Evolutionary conservation across 352 stramenopile species (phyloP).

Genomic region (Pythium diclinum): DNA sequence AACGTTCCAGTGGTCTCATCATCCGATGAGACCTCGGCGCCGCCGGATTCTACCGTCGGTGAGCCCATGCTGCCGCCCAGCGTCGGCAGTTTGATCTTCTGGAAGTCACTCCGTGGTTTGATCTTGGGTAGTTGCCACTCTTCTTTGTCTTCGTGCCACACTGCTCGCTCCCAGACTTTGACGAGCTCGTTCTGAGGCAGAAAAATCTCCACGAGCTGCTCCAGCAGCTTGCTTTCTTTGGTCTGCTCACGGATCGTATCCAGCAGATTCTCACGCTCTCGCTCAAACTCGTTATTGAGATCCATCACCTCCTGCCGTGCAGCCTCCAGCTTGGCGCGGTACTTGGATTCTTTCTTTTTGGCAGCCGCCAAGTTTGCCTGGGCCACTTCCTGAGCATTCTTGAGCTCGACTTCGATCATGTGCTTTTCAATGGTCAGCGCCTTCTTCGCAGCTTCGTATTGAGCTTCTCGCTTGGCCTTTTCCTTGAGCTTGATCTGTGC

Average conservation of each 20-base stretch:
- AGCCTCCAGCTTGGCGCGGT: slow-evolving; percentile 64
- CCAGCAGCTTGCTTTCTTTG: slow-evolving; percentile 82
- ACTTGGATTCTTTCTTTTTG: slow-evolving; percentile 68
- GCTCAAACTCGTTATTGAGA: slow-evolving; percentile 80
- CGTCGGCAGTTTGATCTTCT: slow-evolving; percentile 70
- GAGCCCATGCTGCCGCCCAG: slow-evolving; percentile 27
- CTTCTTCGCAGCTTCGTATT: slow-evolving; percentile 54
- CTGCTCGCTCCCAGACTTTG: slow-evolving; percentile 84
- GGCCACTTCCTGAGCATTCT: slow-evolving; percentile 60
- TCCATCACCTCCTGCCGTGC: slow-evolving; percentile 84
- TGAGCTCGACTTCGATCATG: slow-evolving; percentile 68
- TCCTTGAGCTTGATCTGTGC: slow-evolving; percentile 78
- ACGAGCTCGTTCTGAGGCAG: slow-evolving; percentile 80
- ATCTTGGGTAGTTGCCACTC: slow-evolving; percentile 75
- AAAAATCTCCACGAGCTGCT: slow-evolving; percentile 87
- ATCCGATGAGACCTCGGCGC: slow-evolving; percentile 58
- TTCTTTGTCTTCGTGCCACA: slow-evolving; percentile 82
- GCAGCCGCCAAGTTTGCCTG: slow-evolving; percentile 50
- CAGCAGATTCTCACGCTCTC: slow-evolving; percentile 78
- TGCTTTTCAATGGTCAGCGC: slow-evolving; percentile 70
- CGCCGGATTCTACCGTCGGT: slow-evolving; percentile 39
- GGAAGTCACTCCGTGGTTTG: slow-evolving; percentile 76
- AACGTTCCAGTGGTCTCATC: slow-evolving; percentile 30
- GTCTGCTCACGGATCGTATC: slow-evolving; percentile 90
- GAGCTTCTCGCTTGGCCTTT: slow-evolving; percentile 67